These are phyloP conservation scores for Boechera stricta DNA, from an alignment of 345 rosid species.

Conservation along the genomic window DNA sequence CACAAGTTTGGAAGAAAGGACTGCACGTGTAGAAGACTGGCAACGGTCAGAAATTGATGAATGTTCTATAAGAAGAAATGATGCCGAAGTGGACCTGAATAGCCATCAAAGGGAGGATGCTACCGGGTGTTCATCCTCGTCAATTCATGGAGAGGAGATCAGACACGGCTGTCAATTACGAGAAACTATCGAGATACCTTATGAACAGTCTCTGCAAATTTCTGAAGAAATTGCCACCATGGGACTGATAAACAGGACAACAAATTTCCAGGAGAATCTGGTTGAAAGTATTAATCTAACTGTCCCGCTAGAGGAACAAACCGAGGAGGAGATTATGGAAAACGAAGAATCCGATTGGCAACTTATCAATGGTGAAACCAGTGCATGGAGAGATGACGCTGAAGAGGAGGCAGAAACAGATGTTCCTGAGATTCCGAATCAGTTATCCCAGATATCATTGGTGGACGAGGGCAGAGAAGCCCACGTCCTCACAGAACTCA, in stretches of 20 bases:
- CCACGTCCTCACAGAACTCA: slow-evolving; percentile 45
- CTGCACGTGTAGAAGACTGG: slow-evolving; percentile 52
- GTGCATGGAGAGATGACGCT: slow-evolving; percentile 49
- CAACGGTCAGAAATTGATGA: slow-evolving; percentile 44
- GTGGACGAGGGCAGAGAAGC: slow-evolving; percentile 55
- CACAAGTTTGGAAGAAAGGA: slow-evolving; percentile 50
- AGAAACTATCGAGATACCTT: slow-evolving; percentile 38
- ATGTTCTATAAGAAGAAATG: slow-evolving; percentile 47
- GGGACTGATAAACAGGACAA: slow-evolving; percentile 36
- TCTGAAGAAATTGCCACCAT: slow-evolving; percentile 41
- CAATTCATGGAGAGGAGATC: slow-evolving; percentile 42
- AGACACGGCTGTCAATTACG: slow-evolving; percentile 26
- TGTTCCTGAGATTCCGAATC: slow-evolving; percentile 51
- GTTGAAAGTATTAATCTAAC: slow-evolving; percentile 46
- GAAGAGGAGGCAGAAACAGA: slow-evolving; percentile 49
- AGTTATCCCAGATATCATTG: slow-evolving; percentile 45
- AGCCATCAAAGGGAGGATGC: slow-evolving; percentile 40
- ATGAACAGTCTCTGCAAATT: slow-evolving; percentile 44
- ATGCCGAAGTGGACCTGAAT: slow-evolving; percentile 45
- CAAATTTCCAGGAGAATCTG: slow-evolving; percentile 44
- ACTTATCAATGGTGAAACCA: slow-evolving; percentile 50
- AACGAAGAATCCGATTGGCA: slow-evolving; percentile 53
- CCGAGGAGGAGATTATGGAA: slow-evolving; percentile 49
- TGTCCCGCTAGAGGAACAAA: slow-evolving; percentile 47
- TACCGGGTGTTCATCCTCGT: slow-evolving; percentile 42